Percentiles rank a stretch among this genome's conserved stretches.
phyloP scores from a whole-genome alignment of 108 stramenopile genomes.

The Cyclotella cryptica region DNA sequence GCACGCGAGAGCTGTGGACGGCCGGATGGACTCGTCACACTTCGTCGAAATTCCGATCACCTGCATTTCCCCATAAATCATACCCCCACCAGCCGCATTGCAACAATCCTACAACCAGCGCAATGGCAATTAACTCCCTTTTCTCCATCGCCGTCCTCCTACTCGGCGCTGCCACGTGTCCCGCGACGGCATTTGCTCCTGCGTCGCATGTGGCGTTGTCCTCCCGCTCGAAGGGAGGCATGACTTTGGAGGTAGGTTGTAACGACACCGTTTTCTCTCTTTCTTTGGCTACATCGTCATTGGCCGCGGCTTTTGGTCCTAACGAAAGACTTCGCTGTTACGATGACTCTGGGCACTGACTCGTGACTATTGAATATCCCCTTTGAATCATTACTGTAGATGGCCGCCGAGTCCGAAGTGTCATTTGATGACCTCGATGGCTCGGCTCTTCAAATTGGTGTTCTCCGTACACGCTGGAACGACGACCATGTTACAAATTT shows the following conservation, averaged over 20 bases:
- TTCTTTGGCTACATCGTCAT: neutral
- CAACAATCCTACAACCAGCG: too few species aligned
- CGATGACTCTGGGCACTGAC: neutral
- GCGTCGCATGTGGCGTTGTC: neutral
- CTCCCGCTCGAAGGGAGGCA: neutral
- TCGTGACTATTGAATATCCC: neutral
- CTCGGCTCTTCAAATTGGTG: constrained; percentile 76
- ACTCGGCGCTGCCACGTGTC: neutral
- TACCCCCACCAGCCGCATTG: too few species aligned
- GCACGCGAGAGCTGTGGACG: too few species aligned
- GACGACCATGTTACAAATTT: constrained; percentile 86
- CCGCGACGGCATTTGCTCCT: neutral
- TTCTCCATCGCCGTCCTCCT: neutral
- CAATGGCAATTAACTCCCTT: neutral
- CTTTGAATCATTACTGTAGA: neutral
- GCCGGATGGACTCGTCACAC: too few species aligned
- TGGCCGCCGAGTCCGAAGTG: constrained; percentile 87
- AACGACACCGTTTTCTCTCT: neutral
- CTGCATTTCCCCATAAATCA: too few species aligned
- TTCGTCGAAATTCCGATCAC: too few species aligned
- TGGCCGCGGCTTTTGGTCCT: neutral
- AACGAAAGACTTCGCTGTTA: neutral
- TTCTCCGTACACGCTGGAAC: constrained; percentile 92
- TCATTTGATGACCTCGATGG: constrained; percentile 83
- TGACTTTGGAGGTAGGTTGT: neutral